Evolutionary conservation across 2,329 filamentous ascomycete species (phyloP).

Genomic region (Penicillium sp.): DNA sequence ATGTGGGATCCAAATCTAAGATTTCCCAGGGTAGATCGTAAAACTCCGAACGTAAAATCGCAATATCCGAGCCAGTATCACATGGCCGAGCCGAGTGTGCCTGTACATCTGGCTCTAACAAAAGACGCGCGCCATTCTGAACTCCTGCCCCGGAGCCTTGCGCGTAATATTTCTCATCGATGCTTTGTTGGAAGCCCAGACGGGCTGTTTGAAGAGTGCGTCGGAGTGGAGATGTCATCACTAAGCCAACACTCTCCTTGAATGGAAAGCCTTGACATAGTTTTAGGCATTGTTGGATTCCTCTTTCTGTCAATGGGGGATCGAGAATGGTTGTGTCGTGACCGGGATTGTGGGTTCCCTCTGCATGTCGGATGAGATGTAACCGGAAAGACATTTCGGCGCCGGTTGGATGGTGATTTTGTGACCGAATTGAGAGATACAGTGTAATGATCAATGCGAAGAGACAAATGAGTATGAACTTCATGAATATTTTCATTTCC

Average conservation of each 20-base stretch:
- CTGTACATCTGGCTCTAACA: constrained; percentile 13
- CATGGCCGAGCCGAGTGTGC: constrained; percentile 17
- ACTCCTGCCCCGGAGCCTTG: background rate
- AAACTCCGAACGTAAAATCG: constrained; percentile 11
- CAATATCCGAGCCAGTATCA: constrained; percentile 14
- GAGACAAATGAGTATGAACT: no score
- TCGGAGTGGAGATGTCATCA: constrained; percentile 2
- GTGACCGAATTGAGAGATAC: background rate
- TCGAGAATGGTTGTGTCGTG: background rate
- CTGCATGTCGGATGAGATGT: constrained; percentile 2
- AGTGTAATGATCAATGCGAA: background rate
- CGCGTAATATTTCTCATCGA: background rate
- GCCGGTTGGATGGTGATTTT: background rate
- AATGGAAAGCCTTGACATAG: background rate
- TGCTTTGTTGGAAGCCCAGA: constrained; percentile 9
- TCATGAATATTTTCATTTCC: no score
- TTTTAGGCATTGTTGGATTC: background rate
- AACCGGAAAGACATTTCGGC: constrained; percentile 1
- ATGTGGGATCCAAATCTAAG: constrained; percentile 3
- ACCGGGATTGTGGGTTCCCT: background rate
- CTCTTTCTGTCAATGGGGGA: background rate
- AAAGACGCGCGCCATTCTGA: constrained; percentile 1
- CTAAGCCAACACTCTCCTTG: background rate
- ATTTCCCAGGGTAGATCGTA: constrained; percentile 11
- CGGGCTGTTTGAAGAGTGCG: constrained; percentile 1